Conservation (phyloP, 2,329 filamentous ascomycete species). For the Talaromyces sp. region DNA sequence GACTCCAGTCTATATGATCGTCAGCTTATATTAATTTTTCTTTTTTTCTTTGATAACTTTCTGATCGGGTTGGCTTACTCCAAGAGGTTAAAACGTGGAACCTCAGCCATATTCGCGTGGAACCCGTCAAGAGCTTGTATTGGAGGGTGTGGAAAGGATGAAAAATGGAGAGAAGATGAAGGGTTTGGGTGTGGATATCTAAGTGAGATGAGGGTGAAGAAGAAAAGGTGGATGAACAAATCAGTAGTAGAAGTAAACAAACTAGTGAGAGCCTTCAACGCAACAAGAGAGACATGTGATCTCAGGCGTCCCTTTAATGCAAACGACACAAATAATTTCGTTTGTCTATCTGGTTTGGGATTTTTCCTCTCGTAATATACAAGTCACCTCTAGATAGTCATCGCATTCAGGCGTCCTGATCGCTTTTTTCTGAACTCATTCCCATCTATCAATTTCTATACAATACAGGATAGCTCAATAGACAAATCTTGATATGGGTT, state of each 20-base stretch:
- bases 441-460: not conserved
- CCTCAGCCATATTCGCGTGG: not conserved
- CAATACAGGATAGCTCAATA: not conserved
- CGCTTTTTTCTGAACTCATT: not conserved
- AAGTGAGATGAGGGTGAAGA: not conserved
- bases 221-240: not conserved
- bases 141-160: too few relatives aligned
- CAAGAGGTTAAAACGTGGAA: not conserved
- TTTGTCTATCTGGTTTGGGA: not conserved
- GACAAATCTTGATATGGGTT: not conserved
- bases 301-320: not conserved
- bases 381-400: not conserved
- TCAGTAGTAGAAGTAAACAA: not conserved
- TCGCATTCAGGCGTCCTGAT: not conserved
- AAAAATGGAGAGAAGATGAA: not conserved
- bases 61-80: not conserved
- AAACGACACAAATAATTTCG: not conserved
- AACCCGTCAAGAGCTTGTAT: not conserved
- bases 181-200: too few relatives aligned
- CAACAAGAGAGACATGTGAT: not conserved
- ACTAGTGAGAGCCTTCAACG: not conserved
- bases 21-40: not conserved
- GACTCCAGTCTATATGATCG: conserved; percentile 3
- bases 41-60: not conserved
- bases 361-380: not conserved